Evolutionary conservation across 1,284 basidiomycete species (phyloP).

Genomic region (Cutaneotrichosporon mucoides): DNA sequence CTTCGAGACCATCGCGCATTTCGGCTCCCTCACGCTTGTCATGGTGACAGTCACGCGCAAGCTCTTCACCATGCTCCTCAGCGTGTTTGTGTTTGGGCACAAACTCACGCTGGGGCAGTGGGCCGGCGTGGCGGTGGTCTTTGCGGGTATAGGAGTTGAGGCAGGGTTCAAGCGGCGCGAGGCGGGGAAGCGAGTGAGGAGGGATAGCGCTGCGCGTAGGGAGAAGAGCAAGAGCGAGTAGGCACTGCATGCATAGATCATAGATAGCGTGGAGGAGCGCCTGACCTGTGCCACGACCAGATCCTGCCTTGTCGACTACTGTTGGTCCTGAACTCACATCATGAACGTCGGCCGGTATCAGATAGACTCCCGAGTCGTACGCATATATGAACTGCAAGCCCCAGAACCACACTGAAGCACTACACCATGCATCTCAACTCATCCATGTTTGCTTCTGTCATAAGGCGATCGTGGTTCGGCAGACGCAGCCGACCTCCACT

Average conservation of each 20-base stretch:
- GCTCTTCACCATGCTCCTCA: slow-evolving; percentile 96
- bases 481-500: no score
- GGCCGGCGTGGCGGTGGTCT: slow-evolving; percentile 84
- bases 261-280: neutral
- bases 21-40: slow-evolving; percentile 88
- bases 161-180: slow-evolving; percentile 67
- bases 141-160: slow-evolving; percentile 88
- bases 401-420: no score
- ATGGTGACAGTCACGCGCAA: slow-evolving; percentile 96
- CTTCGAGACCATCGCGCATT: slow-evolving; percentile 94
- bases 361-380: no score
- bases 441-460: no score
- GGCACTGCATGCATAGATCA: neutral
- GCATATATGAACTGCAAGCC: no score
- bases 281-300: no score
- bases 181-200: slow-evolving; percentile 28
- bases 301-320: no score
- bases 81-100: slow-evolving; percentile 89
- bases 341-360: no score
- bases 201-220: slow-evolving; percentile 17
- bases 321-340: no score
- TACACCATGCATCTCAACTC: no score
- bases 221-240: neutral
- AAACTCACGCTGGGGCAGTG: slow-evolving; percentile 80
- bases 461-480: no score